These are phyloP conservation scores for Podila horticola DNA, from an alignment of 192 early-diverging fungal genomes.

Conservation along the genomic window DNA sequence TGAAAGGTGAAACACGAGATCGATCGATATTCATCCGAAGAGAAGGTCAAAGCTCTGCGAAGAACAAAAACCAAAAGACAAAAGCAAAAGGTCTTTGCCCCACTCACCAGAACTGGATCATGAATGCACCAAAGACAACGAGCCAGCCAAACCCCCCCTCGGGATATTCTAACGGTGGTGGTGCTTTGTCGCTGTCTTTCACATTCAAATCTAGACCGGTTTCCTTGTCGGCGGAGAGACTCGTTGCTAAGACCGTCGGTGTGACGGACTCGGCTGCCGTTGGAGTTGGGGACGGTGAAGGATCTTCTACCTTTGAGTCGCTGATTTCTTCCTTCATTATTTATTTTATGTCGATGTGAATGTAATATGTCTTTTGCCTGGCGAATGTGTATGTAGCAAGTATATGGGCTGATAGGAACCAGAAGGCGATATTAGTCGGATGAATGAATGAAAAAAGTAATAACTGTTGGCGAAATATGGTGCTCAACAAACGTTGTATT, in stretches of 20 bases:
- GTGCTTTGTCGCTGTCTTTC: neutral
- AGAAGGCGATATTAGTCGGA: neutral
- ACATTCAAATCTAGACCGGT: neutral
- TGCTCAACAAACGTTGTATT: no score
- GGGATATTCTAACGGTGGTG: constrained; percentile 4
- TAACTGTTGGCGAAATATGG: neutral
- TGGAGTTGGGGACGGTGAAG: no score
- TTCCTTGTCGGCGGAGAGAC: no score
- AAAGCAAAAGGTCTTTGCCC: no score
- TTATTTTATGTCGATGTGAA: no score
- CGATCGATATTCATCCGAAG: neutral
- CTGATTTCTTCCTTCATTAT: no score
- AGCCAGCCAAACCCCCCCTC: constrained; percentile 56
- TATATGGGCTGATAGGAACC: no score
- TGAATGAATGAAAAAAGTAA: neutral
- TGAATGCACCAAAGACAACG: constrained; percentile 53
- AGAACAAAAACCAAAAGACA: no score
- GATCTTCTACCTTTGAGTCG: no score
- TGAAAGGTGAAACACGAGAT: neutral
- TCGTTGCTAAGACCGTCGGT: no score
- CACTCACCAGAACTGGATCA: constrained; percentile 50
- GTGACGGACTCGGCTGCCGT: no score
- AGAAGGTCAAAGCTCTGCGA: neutral
- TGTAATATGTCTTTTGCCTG: neutral
- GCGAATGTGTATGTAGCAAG: neutral